These are phyloP conservation scores for Claviceps monticola DNA, from an alignment of 2,329 filamentous ascomycete genomes.

Conservation along the genomic window DNA sequence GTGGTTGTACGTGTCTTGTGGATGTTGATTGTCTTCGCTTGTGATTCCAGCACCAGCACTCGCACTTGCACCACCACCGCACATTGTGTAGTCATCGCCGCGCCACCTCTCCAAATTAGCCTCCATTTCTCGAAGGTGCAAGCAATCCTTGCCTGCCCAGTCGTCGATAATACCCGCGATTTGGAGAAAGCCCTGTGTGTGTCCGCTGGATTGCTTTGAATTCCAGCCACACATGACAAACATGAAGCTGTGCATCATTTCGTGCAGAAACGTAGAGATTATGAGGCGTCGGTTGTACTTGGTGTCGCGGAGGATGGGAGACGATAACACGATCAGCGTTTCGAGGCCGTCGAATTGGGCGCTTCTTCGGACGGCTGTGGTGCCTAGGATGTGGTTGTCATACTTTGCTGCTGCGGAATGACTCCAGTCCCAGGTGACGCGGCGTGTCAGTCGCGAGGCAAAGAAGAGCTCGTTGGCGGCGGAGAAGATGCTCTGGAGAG, in stretches of 20 bases:
- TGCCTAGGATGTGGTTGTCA: slow-evolving; percentile 43
- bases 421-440: slow-evolving; percentile 50
- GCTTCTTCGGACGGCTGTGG: slow-evolving; percentile 42
- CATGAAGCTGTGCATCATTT: slow-evolving; percentile 53
- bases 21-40: neutral
- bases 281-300: slow-evolving; percentile 46
- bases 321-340: slow-evolving; percentile 47
- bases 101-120: slow-evolving; percentile 45
- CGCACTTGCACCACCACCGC: neutral
- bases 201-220: slow-evolving; percentile 40
- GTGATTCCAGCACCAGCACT: neutral
- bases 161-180: slow-evolving; percentile 47
- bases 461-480: slow-evolving; percentile 52
- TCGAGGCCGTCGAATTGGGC: slow-evolving; percentile 38
- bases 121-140: slow-evolving; percentile 46
- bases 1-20: slow-evolving; percentile 6
- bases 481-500: slow-evolving; percentile 43
- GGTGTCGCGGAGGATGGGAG: slow-evolving; percentile 40
- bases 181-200: slow-evolving; percentile 43
- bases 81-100: slow-evolving; percentile 10
- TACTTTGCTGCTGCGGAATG: slow-evolving; percentile 35
- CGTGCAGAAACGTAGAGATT: slow-evolving; percentile 51
- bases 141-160: slow-evolving; percentile 42
- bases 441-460: slow-evolving; percentile 36
- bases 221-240: slow-evolving; percentile 48